Conservation (phyloP, 352 stramenopile genomes). For the Phytophthora cryptogea region DNA sequence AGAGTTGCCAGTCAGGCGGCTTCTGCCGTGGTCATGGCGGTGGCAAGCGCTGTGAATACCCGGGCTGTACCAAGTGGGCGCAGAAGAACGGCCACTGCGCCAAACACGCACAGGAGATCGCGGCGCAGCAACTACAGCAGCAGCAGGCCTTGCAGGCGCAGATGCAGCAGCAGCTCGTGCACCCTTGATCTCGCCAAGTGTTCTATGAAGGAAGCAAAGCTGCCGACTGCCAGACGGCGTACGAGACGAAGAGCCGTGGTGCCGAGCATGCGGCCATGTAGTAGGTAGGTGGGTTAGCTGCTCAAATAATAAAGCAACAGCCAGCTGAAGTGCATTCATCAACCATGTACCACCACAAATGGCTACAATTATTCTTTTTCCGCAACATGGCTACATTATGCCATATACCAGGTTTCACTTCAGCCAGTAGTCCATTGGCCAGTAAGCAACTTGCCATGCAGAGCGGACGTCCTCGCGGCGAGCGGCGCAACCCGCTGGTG, state of each 20-base stretch:
- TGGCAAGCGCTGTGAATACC: constrained; percentile 85
- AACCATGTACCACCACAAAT: too few species aligned
- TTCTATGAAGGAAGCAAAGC: constrained; percentile 22
- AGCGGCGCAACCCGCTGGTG: constrained; percentile 85
- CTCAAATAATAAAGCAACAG: constrained; percentile 36
- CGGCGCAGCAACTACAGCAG: constrained; percentile 54
- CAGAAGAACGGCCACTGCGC: constrained; percentile 89
- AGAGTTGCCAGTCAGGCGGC: constrained; percentile 85
- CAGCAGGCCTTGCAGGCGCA: constrained; percentile 48
- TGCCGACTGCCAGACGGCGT: constrained; percentile 19
- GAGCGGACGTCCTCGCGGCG: constrained; percentile 40
- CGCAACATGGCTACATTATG: not conserved
- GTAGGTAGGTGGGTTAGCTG: constrained; percentile 20
- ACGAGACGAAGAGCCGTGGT: constrained; percentile 14
- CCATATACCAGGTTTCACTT: not conserved
- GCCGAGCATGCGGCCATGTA: constrained; percentile 15
- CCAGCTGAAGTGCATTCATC: constrained; percentile 11
- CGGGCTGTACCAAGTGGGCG: constrained; percentile 86
- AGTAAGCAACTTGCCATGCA: constrained; percentile 33
- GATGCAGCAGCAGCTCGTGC: constrained; percentile 45
- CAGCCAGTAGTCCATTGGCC: constrained; percentile 13
- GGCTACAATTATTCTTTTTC: not conserved
- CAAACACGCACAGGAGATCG: constrained; percentile 87
- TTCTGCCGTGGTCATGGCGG: constrained; percentile 85
- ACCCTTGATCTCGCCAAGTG: constrained; percentile 24